phyloP scores from a whole-genome alignment of 2,329 filamentous ascomycete genomes.

The Fusarium sp. region DNA sequence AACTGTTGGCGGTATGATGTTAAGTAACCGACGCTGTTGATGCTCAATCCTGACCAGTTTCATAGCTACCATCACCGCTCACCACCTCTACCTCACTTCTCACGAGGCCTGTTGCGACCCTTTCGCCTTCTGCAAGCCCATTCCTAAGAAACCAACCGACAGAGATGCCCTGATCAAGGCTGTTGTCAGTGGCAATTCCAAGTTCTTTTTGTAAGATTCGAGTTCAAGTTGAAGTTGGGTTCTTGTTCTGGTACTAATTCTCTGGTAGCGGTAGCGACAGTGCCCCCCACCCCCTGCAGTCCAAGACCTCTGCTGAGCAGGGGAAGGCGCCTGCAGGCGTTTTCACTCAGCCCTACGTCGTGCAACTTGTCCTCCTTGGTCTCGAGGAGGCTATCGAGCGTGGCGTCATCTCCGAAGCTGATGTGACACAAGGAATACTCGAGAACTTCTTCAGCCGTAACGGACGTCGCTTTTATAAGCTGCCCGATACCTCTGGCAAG shows the following conservation, averaged over 20 bases:
- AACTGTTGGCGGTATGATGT: constrained; percentile 70
- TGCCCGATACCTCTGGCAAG: constrained; percentile 45
- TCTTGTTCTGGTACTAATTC: constrained; percentile 3
- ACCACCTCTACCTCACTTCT: constrained; percentile 84
- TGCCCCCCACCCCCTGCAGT: constrained; percentile 71
- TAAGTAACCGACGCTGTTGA: background rate
- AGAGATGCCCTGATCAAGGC: constrained; percentile 78
- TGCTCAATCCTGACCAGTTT: background rate
- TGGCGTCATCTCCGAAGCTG: constrained; percentile 61
- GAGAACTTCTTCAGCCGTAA: constrained; percentile 65
- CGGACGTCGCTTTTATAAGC: constrained; percentile 66
- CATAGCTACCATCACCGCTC: constrained; percentile 81
- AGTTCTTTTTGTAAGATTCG: constrained; percentile 76
- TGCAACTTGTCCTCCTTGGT: constrained; percentile 70
- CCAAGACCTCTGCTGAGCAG: constrained; percentile 63
- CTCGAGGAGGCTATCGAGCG: constrained; percentile 71
- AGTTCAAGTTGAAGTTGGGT: background rate
- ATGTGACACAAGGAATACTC: constrained; percentile 67
- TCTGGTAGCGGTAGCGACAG: constrained; percentile 65
- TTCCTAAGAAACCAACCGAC: constrained; percentile 78
- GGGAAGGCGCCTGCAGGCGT: constrained; percentile 76
- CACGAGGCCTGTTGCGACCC: constrained; percentile 74
- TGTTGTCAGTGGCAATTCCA: constrained; percentile 67
- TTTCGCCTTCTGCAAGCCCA: constrained; percentile 79
- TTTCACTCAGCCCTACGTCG: constrained; percentile 80